Evolutionary conservation across 805 yeast genomes (phyloP), one percentile per base, ranked within the genome.

Genomic region (Starmerella apis): DNA sequence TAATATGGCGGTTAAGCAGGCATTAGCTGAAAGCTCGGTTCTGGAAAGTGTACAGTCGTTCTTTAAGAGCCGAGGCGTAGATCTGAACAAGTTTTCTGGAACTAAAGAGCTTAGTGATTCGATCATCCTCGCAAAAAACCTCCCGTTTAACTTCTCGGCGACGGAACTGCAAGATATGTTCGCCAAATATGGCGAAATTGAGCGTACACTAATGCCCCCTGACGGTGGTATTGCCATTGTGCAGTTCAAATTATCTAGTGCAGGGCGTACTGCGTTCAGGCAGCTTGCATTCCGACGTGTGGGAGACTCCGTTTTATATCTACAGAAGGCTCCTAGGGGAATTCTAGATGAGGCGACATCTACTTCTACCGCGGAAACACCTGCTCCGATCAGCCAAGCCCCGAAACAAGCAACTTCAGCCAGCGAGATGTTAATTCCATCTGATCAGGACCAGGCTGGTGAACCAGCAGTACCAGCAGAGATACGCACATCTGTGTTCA

Each of bases 11-110:
- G 97, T 92, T 13, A 86, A 88, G 63, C 97, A 88, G 67, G 97
- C 98, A 0, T 74, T 92, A 55, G 97, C 98, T 0, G 98, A 92
- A 69, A 94, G 96, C 2, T 92, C 87, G 62, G 95, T 88, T 16
- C 81, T 92, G 61, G 92, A 88, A 41, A 92, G 83, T 65, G 95
- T 92, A 11, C 77, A 95, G 61, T 78, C 78, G 58, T 92, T 80
- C 67, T 92, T 92, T 65, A 95, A 86, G 64, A 67, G 71, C 22
- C 81, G 81, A 62, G 94, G 95, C 31, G 85, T 92, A 38, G 96
- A 90, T 69, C 69, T 92, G 53, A 72, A 81, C 2, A 74, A 79
- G 31, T 90, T 92, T 62, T 69, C 68, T 7, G 71, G 73, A 53
- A 60, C 65, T 7, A 73, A 74, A 53, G 88, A 83, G 61, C 75